These are phyloP conservation scores for Neurospora sp. DNA, from an alignment of 2,329 filamentous ascomycete species.

Conservation along the genomic window DNA sequence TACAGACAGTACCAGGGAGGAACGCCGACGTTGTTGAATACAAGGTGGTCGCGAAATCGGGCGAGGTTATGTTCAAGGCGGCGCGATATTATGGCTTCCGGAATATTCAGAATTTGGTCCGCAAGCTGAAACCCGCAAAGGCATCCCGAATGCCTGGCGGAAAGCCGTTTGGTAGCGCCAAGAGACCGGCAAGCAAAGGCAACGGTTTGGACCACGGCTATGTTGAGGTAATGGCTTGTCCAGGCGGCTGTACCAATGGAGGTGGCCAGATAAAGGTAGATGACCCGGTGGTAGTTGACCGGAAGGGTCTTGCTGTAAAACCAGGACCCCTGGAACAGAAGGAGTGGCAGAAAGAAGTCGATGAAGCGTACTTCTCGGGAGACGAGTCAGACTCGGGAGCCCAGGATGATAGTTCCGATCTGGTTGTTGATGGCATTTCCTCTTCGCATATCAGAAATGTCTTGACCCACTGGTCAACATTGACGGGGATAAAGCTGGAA, in stretches of 20 bases:
- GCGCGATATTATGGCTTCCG: conserved; percentile 95
- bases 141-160: conserved; percentile 73
- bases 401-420: conserved; percentile 20
- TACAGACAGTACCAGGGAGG: conserved; percentile 65
- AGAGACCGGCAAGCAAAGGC: conserved; percentile 41
- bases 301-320: conserved; percentile 39
- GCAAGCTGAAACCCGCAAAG: conserved; percentile 75
- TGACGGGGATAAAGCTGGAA: conserved; percentile 61
- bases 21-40: conserved; percentile 92
- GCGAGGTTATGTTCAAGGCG: conserved; percentile 59
- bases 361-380: conserved; percentile 83
- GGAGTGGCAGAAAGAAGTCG: conserved; percentile 70
- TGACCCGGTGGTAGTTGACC: conserved; percentile 54
- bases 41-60: conserved; percentile 47
- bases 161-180: conserved; percentile 46
- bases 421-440: conserved; percentile 56
- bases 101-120: conserved; percentile 95
- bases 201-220: conserved; percentile 66
- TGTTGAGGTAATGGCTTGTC: conserved; percentile 98
- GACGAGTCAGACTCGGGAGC: conserved; percentile 40
- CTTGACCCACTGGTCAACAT: conserved; percentile 64
- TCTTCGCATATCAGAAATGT: conserved; percentile 55
- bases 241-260: conserved; percentile 96
- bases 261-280: conserved; percentile 90
- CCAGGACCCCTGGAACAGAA: conserved; percentile 73